These are phyloP conservation scores for Ophiobolus disseminans DNA, from an alignment of 2,329 filamentous ascomycete species.

Conservation along the genomic window DNA sequence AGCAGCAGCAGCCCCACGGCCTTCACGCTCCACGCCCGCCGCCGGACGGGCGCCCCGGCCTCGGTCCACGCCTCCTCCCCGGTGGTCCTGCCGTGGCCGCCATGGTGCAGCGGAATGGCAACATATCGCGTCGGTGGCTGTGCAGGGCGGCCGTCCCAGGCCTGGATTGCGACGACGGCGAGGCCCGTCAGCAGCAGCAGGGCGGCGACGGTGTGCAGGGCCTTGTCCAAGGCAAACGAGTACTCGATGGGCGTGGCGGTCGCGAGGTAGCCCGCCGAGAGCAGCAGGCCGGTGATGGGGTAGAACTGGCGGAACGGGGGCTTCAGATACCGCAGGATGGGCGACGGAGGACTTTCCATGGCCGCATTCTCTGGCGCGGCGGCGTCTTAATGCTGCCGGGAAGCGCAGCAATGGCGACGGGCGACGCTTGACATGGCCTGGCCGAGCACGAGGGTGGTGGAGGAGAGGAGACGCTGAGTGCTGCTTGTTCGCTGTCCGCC, in stretches of 20 bases:
- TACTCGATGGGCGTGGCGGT: slow-evolving; percentile 37
- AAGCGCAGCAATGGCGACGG: slow-evolving; percentile 29
- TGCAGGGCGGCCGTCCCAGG: slow-evolving; percentile 23
- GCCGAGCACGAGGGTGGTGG: slow-evolving; percentile 6
- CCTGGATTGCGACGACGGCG: slow-evolving; percentile 37
- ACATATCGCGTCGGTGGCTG: slow-evolving; percentile 33
- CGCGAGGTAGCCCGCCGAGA: slow-evolving; percentile 43
- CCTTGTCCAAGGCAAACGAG: slow-evolving; percentile 47
- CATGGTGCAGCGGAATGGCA: slow-evolving; percentile 40
- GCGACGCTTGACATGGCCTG: slow-evolving; percentile 32
- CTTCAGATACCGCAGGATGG: slow-evolving; percentile 8
- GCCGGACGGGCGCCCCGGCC: slow-evolving; percentile 22
- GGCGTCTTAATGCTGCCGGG: slow-evolving; percentile 28
- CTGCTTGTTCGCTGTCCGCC: not conserved
- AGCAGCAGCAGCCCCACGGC: slow-evolving; percentile 34
- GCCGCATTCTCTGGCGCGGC: slow-evolving; percentile 35
- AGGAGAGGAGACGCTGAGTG: not conserved
- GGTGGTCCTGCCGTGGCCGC: slow-evolving; percentile 25
- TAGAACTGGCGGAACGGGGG: slow-evolving; percentile 18
- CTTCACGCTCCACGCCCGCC: slow-evolving; percentile 23
- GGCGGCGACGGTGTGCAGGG: slow-evolving; percentile 42
- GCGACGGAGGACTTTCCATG: slow-evolving; percentile 47
- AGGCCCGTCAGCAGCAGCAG: slow-evolving; percentile 43
- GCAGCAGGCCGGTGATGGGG: slow-evolving; percentile 42
- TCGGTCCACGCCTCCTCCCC: slow-evolving; percentile 39